phyloP scores from a whole-genome alignment of 805 yeast genomes.

The Wickerhamomyces alni region DNA sequence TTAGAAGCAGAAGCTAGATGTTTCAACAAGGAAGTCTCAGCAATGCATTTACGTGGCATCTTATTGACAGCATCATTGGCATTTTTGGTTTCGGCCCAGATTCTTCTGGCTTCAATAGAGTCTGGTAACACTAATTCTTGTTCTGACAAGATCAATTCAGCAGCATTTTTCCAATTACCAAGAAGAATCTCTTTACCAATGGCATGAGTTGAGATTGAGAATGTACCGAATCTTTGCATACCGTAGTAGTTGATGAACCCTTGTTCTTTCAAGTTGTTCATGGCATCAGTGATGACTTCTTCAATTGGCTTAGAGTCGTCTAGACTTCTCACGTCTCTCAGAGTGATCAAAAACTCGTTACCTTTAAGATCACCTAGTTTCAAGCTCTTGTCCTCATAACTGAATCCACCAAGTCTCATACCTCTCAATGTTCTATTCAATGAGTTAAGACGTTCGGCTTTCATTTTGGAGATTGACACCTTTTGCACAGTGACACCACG shows the following conservation, averaged over 20 bases:
- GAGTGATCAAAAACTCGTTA: conserved; percentile 80
- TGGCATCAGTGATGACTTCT: conserved; percentile 42
- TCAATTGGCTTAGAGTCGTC: conserved; percentile 32
- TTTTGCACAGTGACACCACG: conserved; percentile 93
- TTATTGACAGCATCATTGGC: conserved; percentile 56
- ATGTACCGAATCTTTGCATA: conserved; percentile 98
- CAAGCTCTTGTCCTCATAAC: conserved; percentile 55
- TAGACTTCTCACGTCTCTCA: conserved; percentile 59
- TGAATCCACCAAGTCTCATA: conserved; percentile 73
- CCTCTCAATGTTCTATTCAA: conserved; percentile 74
- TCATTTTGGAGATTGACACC: conserved; percentile 60
- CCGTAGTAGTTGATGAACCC: conserved; percentile 96
- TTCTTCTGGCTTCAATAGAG: conserved; percentile 72
- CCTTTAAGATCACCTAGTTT: conserved; percentile 83
- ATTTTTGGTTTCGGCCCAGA: conserved; percentile 73
- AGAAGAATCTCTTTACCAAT: conserved; percentile 70
- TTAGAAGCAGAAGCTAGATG: conserved; percentile 48
- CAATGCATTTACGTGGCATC: conserved; percentile 87
- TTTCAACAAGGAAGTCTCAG: conserved; percentile 70
- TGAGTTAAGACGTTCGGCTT: conserved; percentile 67
- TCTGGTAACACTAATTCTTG: conserved; percentile 82
- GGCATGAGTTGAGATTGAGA: conserved; percentile 84
- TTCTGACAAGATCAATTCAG: conserved; percentile 71
- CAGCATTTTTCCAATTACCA: conserved; percentile 77
- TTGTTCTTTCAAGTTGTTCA: conserved; percentile 48